Evolutionary conservation across 257 asterid genomes (phyloP).

Genomic region (Echium plantagineum): DNA sequence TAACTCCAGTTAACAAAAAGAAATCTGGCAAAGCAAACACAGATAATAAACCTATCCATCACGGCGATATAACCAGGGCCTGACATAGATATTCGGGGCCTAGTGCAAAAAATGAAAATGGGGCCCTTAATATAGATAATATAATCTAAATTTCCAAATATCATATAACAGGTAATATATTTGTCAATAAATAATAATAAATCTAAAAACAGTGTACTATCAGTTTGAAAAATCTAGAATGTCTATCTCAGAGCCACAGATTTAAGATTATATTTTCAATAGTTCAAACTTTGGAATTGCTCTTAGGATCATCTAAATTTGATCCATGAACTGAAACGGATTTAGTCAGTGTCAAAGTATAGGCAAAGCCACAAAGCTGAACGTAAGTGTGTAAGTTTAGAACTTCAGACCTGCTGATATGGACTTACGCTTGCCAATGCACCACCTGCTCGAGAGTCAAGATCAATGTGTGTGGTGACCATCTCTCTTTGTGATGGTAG

Average conservation of each 20-base stretch:
- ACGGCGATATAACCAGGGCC: too few relatives aligned
- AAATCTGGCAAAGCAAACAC: too few relatives aligned
- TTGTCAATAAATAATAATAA: too few relatives aligned
- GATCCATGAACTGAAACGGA: background rate
- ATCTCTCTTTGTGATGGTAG: slow-evolving; percentile 5
- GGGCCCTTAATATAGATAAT: too few relatives aligned
- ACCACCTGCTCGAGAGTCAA: slow-evolving; percentile 1
- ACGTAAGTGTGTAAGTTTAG: too few relatives aligned
- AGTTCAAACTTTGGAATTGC: background rate
- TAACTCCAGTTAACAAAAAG: too few relatives aligned
- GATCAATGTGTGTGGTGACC: background rate
- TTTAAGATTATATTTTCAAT: too few relatives aligned
- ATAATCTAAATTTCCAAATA: too few relatives aligned
- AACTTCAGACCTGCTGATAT: background rate
- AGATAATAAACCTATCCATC: too few relatives aligned
- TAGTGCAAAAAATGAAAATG: too few relatives aligned
- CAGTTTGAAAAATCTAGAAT: background rate
- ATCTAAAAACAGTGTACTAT: background rate
- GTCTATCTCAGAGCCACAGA: background rate
- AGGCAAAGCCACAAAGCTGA: too few relatives aligned
- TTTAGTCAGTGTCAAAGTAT: background rate
- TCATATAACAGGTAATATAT: background rate
- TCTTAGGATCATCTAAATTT: background rate
- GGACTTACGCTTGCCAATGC: slow-evolving; percentile 3
- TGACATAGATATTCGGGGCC: too few relatives aligned